Evolutionary conservation across 176 grass and related monocot genomes (phyloP).

Genomic region (Phoenix roebelenii): DNA sequence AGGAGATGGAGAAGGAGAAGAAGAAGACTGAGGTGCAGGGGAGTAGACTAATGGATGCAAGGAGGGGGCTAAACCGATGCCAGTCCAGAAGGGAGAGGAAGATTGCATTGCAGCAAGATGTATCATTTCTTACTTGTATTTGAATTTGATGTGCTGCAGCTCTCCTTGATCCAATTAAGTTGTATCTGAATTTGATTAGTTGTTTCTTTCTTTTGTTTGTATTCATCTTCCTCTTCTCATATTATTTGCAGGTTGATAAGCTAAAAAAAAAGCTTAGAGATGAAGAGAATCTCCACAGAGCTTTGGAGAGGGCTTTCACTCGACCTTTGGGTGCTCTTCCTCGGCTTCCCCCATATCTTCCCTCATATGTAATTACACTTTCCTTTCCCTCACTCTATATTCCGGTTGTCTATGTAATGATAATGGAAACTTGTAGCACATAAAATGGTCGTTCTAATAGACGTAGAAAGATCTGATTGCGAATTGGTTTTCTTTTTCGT

Average conservation of each 20-base stretch:
- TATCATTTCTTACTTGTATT: constrained; percentile 22
- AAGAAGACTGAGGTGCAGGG: constrained; percentile 37
- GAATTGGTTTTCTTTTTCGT: constrained; percentile 18
- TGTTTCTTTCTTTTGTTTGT: background rate
- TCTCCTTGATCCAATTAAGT: too few species aligned
- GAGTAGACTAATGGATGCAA: constrained; percentile 13
- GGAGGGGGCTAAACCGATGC: constrained; percentile 30
- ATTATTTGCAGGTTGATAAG: constrained; percentile 69
- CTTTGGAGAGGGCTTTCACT: constrained; percentile 88
- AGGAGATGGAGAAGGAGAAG: constrained; percentile 70
- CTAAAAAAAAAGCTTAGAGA: constrained; percentile 88
- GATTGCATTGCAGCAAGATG: constrained; percentile 91
- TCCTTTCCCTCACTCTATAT: background rate
- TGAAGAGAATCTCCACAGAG: constrained; percentile 98
- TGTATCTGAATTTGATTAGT: background rate
- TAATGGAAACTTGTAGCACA: too few species aligned
- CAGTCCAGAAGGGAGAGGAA: constrained; percentile 75
- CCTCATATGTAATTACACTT: constrained; percentile 47
- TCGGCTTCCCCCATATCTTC: constrained; percentile 88
- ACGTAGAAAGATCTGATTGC: constrained; percentile 11
- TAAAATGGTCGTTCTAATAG: too few species aligned
- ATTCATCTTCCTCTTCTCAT: constrained; percentile 10
- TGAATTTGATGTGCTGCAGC: too few species aligned
- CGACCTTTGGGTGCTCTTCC: constrained; percentile 86
- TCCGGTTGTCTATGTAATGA: background rate